These are phyloP conservation scores for Kwoniella sp. DNA, from an alignment of 768 basidiomycete species.

Conservation along the genomic window DNA sequence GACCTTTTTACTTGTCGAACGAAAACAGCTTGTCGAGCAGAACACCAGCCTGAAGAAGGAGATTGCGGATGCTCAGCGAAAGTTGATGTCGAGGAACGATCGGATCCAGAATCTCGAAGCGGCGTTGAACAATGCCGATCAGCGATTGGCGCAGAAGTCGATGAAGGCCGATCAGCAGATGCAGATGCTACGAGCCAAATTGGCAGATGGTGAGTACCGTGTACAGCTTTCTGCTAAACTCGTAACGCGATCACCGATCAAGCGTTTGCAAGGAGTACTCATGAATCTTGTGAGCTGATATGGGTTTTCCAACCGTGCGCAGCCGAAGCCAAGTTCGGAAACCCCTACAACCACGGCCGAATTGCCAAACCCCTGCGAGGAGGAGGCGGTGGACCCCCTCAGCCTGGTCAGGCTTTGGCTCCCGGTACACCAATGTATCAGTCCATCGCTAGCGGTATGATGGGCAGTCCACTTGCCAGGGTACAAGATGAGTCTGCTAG, in stretches of 20 bases:
- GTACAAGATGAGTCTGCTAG: slow-evolving; percentile 45
- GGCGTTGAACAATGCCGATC: slow-evolving; percentile 88
- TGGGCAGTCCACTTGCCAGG: slow-evolving; percentile 43
- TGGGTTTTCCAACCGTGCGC: background rate
- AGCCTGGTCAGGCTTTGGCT: background rate
- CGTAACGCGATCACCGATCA: too few relatives aligned
- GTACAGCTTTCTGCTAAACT: too few relatives aligned
- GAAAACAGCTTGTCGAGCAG: slow-evolving; percentile 92
- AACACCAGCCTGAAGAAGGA: slow-evolving; percentile 97
- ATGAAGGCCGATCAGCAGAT: slow-evolving; percentile 93
- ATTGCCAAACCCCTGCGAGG: slow-evolving; percentile 97
- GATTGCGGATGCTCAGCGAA: slow-evolving; percentile 93
- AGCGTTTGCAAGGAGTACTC: too few relatives aligned
- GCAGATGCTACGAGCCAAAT: slow-evolving; percentile 84
- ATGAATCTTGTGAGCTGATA: background rate
- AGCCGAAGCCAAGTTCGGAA: slow-evolving; percentile 57
- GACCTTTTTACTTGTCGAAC: too few relatives aligned
- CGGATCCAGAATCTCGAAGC: slow-evolving; percentile 96
- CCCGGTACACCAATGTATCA: slow-evolving; percentile 26
- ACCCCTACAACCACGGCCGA: slow-evolving; percentile 79
- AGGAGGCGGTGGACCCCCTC: slow-evolving; percentile 62
- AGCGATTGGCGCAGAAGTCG: slow-evolving; percentile 86
- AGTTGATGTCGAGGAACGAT: slow-evolving; percentile 92
- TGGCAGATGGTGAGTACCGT: slow-evolving; percentile 75
- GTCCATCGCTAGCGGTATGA: slow-evolving; percentile 20